Evolutionary conservation across 2,329 filamentous ascomycete species (phyloP).

Genomic region (Aspergillus aculeatus): DNA sequence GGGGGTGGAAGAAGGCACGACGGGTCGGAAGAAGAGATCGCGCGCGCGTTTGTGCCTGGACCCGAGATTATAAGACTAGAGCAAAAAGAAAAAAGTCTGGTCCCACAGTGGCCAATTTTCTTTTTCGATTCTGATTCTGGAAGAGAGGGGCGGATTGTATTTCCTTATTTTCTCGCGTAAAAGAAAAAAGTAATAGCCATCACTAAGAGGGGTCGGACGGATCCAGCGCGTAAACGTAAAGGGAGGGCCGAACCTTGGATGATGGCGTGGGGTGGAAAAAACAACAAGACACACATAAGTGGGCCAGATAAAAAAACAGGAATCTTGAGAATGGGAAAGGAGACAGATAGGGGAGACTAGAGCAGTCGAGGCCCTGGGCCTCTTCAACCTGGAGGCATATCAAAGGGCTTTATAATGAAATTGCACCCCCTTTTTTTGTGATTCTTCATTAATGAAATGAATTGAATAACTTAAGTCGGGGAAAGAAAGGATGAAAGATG

Average conservation of each 20-base stretch:
- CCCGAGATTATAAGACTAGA: constrained; percentile 6
- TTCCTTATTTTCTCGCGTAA: not conserved
- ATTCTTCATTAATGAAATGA: no score
- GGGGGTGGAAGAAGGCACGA: not conserved
- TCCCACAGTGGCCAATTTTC: constrained; percentile 8
- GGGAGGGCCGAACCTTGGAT: constrained; percentile 6
- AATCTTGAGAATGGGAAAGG: not conserved
- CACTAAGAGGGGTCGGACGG: not conserved
- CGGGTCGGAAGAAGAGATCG: constrained; percentile 5
- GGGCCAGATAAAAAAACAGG: not conserved
- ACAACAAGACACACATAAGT: not conserved
- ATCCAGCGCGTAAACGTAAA: constrained; percentile 2
- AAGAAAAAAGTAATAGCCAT: not conserved
- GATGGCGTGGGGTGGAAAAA: constrained; percentile 6
- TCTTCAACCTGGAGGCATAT: not conserved
- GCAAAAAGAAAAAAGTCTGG: not conserved
- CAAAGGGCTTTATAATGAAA: not conserved
- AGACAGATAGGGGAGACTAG: not conserved
- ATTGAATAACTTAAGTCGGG: no score
- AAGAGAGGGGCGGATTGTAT: not conserved
- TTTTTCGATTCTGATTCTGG: not conserved
- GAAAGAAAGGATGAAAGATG: no score
- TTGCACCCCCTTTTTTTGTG: not conserved
- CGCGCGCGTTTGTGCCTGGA: constrained; percentile 6
- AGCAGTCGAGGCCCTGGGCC: not conserved